A percentile compares a stretch with the other conserved stretches of the same genome.
These are phyloP conservation scores for Corrigiola litoralis DNA, from an alignment of 179 eudicot species.

Conservation along the genomic window DNA sequence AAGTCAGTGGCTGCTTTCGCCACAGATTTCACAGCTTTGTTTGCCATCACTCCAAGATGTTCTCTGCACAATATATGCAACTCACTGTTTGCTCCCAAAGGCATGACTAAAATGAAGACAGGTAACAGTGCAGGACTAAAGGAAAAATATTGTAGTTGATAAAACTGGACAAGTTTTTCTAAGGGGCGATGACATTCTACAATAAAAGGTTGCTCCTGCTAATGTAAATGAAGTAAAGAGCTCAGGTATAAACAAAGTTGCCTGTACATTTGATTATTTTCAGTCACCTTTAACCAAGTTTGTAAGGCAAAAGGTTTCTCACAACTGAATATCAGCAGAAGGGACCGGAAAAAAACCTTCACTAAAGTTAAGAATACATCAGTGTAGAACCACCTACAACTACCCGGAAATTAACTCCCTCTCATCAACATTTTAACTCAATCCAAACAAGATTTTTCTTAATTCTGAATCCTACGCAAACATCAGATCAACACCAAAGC, in stretches of 20 bases:
- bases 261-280: neutral
- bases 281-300: neutral
- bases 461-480: too few relatives aligned
- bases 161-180: too few relatives aligned
- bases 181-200: too few relatives aligned
- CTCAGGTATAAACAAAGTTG: neutral
- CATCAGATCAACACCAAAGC: too few relatives aligned
- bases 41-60: conserved; percentile 43
- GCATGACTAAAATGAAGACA: too few relatives aligned
- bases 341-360: neutral
- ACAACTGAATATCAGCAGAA: neutral
- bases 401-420: too few relatives aligned
- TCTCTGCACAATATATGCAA: neutral
- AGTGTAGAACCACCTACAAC: neutral
- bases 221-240: too few relatives aligned
- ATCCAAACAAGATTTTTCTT: too few relatives aligned
- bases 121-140: too few relatives aligned
- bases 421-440: too few relatives aligned
- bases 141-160: too few relatives aligned
- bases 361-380: neutral
- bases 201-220: too few relatives aligned
- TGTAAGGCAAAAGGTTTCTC: neutral
- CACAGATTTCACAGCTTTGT: conserved; percentile 55
- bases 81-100: neutral
- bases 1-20: conserved; percentile 65